A percentile compares a stretch with the other conserved stretches of the same genome.
Evolutionary conservation across 1,284 basidiomycete species (phyloP).

Genomic region (Pyrrhoderma lamaoense): DNA sequence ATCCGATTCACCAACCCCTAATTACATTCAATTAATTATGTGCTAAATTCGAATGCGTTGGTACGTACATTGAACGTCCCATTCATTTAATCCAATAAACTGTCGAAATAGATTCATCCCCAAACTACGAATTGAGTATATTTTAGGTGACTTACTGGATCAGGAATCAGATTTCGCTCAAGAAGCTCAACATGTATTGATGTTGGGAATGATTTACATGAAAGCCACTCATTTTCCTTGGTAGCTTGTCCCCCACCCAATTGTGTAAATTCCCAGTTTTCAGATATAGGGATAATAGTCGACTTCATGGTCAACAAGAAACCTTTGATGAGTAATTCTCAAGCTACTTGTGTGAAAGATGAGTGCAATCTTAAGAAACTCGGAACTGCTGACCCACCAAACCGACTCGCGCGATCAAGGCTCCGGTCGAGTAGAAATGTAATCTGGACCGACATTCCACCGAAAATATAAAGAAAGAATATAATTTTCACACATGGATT

Average conservation of each 20-base stretch:
- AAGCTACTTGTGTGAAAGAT: no score
- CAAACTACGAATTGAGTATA: background rate
- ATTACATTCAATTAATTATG: slow-evolving; percentile 5
- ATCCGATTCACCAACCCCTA: slow-evolving; percentile 80
- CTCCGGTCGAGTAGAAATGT: no score
- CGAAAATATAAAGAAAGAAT: no score
- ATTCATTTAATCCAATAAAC: slow-evolving; percentile 74
- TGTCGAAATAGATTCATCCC: slow-evolving; percentile 23
- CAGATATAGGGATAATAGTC: slow-evolving; percentile 20
- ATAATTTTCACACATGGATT: no score
- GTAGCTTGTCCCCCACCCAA: slow-evolving; percentile 54
- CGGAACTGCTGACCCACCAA: no score
- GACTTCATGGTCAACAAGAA: no score
- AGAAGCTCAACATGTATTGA: slow-evolving; percentile 81
- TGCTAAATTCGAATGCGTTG: slow-evolving; percentile 6
- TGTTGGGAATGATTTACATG: slow-evolving; percentile 62
- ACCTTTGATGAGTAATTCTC: no score
- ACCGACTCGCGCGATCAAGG: no score
- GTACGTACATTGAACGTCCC: slow-evolving; percentile 75
- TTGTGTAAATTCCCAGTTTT: slow-evolving; percentile 64
- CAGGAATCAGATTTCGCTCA: slow-evolving; percentile 62
- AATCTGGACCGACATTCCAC: no score
- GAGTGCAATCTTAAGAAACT: no score
- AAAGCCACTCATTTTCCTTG: slow-evolving; percentile 59
- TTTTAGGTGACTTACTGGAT: slow-evolving; percentile 51